Conservation (phyloP, 345 rosid genomes). For the Toxicodendron radicans region DNA sequence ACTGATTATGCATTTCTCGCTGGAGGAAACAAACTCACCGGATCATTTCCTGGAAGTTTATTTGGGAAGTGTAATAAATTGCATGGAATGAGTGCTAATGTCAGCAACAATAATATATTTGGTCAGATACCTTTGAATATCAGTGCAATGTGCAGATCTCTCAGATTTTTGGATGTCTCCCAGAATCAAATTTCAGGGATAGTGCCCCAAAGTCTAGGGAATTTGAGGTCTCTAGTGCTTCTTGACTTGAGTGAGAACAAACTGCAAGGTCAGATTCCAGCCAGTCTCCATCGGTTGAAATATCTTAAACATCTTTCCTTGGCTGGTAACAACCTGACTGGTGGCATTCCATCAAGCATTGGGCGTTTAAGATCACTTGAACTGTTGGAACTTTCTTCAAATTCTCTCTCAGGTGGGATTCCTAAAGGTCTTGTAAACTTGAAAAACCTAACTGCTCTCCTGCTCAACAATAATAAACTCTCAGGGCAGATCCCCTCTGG, state of each 20-base stretch:
- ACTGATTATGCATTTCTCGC: slow-evolving; percentile 33
- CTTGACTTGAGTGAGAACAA: slow-evolving; percentile 31
- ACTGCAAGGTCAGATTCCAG: slow-evolving; percentile 30
- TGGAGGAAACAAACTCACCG: slow-evolving; percentile 30
- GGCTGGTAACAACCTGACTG: slow-evolving; percentile 29
- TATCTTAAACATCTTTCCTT: slow-evolving; percentile 25
- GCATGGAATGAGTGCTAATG: slow-evolving; percentile 25
- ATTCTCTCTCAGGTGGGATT: slow-evolving; percentile 14
- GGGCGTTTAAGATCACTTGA: slow-evolving; percentile 7
- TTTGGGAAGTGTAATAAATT: slow-evolving; percentile 24
- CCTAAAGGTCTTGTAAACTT: slow-evolving; percentile 8
- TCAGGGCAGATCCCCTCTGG: slow-evolving; percentile 16
- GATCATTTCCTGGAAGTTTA: slow-evolving; percentile 24
- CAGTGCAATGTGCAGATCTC: slow-evolving; percentile 29
- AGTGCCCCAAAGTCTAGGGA: slow-evolving; percentile 28
- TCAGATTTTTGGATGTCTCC: slow-evolving; percentile 33
- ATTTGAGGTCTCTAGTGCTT: slow-evolving; percentile 26
- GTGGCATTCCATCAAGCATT: slow-evolving; percentile 19
- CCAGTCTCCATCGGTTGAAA: slow-evolving; percentile 18
- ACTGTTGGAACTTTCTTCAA: slow-evolving; percentile 8
- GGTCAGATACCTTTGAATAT: slow-evolving; percentile 27
- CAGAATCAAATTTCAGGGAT: slow-evolving; percentile 25
- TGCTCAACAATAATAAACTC: slow-evolving; percentile 20
- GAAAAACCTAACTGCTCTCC: slow-evolving; percentile 21
- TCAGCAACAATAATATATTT: slow-evolving; percentile 27